Evolutionary conservation across 768 basidiomycete genomes (phyloP).

Genomic region (Mycena alexandri): DNA sequence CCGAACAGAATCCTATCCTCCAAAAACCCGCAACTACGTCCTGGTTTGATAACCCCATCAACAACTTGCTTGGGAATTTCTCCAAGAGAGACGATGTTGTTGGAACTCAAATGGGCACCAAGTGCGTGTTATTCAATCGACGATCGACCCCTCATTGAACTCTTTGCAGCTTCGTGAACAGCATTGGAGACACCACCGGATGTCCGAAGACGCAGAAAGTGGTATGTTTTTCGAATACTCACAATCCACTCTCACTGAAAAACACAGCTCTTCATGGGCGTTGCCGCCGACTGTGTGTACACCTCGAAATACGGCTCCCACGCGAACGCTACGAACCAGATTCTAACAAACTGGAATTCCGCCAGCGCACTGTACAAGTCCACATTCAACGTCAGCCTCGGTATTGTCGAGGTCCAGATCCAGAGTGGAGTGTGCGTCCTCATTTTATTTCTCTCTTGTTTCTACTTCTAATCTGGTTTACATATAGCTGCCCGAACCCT

Average conservation of each 20-base stretch:
- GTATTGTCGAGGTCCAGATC: slow-evolving; percentile 85
- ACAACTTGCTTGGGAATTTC: slow-evolving; percentile 50
- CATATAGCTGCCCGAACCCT: slow-evolving; percentile 69
- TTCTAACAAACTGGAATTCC: slow-evolving; percentile 85
- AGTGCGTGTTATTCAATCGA: slow-evolving; percentile 54
- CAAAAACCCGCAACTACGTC: slow-evolving; percentile 46
- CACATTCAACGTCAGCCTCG: slow-evolving; percentile 89
- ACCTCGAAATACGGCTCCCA: slow-evolving; percentile 71
- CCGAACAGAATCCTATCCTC: slow-evolving; percentile 64
- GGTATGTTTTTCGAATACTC: slow-evolving; percentile 50
- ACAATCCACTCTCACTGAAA: background rate
- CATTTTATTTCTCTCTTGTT: slow-evolving; percentile 6
- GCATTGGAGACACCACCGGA: slow-evolving; percentile 77
- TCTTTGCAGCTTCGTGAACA: slow-evolving; percentile 68
- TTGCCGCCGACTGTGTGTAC: slow-evolving; percentile 90
- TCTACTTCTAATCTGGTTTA: too few species aligned
- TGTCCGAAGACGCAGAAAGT: slow-evolving; percentile 82
- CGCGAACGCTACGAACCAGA: slow-evolving; percentile 77
- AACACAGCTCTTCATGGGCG: slow-evolving; percentile 79
- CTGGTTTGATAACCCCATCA: slow-evolving; percentile 58
- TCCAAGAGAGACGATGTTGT: slow-evolving; percentile 69
- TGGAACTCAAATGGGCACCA: slow-evolving; percentile 62
- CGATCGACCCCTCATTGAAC: slow-evolving; percentile 17
- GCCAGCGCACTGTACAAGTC: slow-evolving; percentile 80
- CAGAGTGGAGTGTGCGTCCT: slow-evolving; percentile 63